Evolutionary conservation across 441 rosid species (phyloP).

Genomic region (Populus hybrid): DNA sequence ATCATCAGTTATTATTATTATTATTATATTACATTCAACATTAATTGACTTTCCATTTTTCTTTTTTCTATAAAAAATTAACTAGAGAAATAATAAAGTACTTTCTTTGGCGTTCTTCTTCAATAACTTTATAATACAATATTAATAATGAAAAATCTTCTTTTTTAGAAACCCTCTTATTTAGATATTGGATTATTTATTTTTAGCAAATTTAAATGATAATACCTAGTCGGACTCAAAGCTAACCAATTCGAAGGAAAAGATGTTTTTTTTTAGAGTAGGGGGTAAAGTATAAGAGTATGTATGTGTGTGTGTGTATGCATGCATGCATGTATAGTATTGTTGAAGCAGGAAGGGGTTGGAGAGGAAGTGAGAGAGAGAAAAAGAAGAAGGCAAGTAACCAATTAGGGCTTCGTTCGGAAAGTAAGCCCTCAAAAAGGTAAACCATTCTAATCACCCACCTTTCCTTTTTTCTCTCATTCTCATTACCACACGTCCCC

Average conservation of each 20-base stretch:
- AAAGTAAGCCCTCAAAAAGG: conserved; percentile 29
- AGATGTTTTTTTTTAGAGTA: neutral
- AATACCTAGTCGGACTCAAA: neutral
- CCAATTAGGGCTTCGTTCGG: conserved; percentile 36
- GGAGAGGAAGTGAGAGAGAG: conserved; percentile 18
- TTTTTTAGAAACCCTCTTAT: neutral
- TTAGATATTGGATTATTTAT: neutral
- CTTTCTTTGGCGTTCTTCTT: too few species aligned
- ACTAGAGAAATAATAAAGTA: too few species aligned
- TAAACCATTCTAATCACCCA: conserved; percentile 4
- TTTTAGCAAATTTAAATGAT: neutral
- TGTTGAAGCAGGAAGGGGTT: conserved; percentile 2
- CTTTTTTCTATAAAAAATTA: too few species aligned
- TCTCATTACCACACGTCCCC: neutral
- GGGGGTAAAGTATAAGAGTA: neutral
- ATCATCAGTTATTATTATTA: too few species aligned
- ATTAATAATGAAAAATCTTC: too few species aligned
- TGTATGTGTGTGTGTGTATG: too few species aligned
- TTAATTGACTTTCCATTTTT: too few species aligned
- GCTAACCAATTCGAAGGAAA: too few species aligned
- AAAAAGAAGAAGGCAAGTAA: neutral
- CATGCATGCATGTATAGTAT: neutral
- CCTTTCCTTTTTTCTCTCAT: neutral
- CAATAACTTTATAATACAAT: too few species aligned
- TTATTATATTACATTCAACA: neutral